phyloP scores from a whole-genome alignment of 2,329 filamentous ascomycete genomes.

The Botryotinia calthae region DNA sequence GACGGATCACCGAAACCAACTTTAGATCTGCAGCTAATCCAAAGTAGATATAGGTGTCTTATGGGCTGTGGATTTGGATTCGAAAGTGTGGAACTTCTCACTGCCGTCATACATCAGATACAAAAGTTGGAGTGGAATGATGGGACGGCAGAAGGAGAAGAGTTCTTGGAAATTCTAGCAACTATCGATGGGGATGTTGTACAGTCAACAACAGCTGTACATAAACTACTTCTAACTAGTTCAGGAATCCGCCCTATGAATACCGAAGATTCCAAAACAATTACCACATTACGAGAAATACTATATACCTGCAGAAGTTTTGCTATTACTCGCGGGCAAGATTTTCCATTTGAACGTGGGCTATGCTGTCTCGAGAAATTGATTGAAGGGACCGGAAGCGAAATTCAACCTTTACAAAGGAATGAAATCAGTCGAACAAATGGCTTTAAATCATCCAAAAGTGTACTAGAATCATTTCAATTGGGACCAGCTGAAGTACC shows the following conservation, averaged over 20 bases:
- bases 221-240: constrained; percentile 27
- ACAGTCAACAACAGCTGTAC: constrained; percentile 32
- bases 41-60: constrained; percentile 37
- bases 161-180: constrained; percentile 32
- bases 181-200: constrained; percentile 38
- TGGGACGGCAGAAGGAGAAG: not conserved
- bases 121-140: constrained; percentile 14
- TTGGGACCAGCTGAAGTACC: constrained; percentile 40
- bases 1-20: constrained; percentile 7
- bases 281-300: constrained; percentile 17
- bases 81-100: constrained; percentile 32
- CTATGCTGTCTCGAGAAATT: constrained; percentile 25
- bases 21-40: constrained; percentile 23
- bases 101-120: constrained; percentile 25
- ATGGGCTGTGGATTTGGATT: constrained; percentile 40
- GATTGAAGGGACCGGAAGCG: not conserved
- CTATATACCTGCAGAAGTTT: constrained; percentile 21
- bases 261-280: constrained; percentile 17
- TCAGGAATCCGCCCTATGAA: constrained; percentile 25
- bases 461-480: constrained; percentile 39
- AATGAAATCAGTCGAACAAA: not conserved
- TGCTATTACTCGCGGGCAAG: not conserved
- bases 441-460: constrained; percentile 12
- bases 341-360: constrained; percentile 28
- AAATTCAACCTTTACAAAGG: not conserved